Base-by-base conservation (phyloP, 2,329 filamentous ascomycete species). In the Colletotrichum phormii region DNA sequence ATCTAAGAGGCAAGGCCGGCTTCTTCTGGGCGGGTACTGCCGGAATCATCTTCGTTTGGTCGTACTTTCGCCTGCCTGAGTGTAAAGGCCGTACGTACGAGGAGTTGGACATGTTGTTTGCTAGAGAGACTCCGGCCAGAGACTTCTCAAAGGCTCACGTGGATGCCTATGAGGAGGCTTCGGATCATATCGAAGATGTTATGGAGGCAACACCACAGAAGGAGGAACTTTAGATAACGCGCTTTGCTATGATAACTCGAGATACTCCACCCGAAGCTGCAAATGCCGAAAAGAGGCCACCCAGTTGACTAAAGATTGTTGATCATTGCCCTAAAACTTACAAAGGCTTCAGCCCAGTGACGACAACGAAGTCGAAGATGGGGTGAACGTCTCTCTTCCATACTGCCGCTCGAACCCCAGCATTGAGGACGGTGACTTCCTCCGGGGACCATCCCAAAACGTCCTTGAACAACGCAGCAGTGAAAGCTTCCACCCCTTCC, bases 91-190 rank as follows among this genome's bases (percentile, higher is more conserved):
- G 86, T 26, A 87, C 86, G 0, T 86, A 88, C 58, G 86, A 87
- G 75, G 87, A 90, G 78, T 81, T 90, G 1, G 88, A 89, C 65
- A 80, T 86, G 12, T 76, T 90, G 54, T 90, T 90, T 77, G 82
- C 84, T 54, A 79, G 79, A n/a, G 78, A 76, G 46, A 78, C 83
- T 4, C 73, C 82, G 2, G 83, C 84, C 2, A 80, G 84, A 7
- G 80, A 84, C 42, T 87, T 85, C 65, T 71, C 80, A 1, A 75
- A 65, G 31, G 80, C 79, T 1, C 78, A 81, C 8, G 81, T 84
- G 1, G 80, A 83, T 31, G 66, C 70, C 6, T 72, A 70, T 24
- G 66, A 59, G 6, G 66, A 59, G 3, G 37, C 64, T 4, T 62
- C 69, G 1, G n/a, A 60, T 18, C 57, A 67, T 13, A 29, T 67